Conservation (phyloP, 2,329 filamentous ascomycete genomes). For the Lachnellula hyalina region DNA sequence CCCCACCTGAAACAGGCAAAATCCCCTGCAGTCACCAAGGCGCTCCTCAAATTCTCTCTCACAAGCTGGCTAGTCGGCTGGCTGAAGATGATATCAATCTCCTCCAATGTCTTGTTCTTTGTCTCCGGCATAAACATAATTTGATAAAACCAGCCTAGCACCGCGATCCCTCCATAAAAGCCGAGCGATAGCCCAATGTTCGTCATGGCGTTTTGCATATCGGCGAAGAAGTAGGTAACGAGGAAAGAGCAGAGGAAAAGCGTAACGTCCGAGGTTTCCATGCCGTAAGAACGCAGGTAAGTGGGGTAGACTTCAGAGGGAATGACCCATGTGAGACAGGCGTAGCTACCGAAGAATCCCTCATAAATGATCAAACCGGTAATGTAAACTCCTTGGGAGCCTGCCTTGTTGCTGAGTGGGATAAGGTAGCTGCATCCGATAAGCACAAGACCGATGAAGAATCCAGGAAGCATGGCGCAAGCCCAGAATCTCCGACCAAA, state of each 20-base stretch:
- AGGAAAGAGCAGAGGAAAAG: constrained; percentile 68
- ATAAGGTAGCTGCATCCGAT: constrained; percentile 61
- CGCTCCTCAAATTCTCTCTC: constrained; percentile 46
- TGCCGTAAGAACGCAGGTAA: constrained; percentile 67
- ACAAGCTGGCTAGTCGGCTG: constrained; percentile 59
- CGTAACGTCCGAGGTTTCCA: constrained; percentile 64
- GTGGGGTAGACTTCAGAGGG: constrained; percentile 68
- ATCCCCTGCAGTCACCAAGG: constrained; percentile 23
- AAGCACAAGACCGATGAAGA: constrained; percentile 63
- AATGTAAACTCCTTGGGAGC: constrained; percentile 57
- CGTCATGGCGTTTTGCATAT: constrained; percentile 64
- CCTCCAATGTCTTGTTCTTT: constrained; percentile 61
- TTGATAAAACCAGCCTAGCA: constrained; percentile 67
- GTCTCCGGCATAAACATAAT: constrained; percentile 73
- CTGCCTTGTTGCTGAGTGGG: constrained; percentile 40
- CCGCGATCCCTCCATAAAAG: constrained; percentile 70
- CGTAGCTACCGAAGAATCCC: constrained; percentile 62
- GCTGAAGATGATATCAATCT: constrained; percentile 64
- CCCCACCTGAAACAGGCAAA: constrained; percentile 26
- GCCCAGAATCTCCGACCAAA: constrained; percentile 73
- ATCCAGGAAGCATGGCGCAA: constrained; percentile 64
- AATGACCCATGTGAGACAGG: constrained; percentile 60
- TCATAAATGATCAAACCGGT: constrained; percentile 64
- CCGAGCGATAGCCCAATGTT: constrained; percentile 61
- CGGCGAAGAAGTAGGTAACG: constrained; percentile 70